A percentile compares a stretch with the other conserved stretches of the same genome.
These are phyloP conservation scores for Suillus occidentalis DNA, from an alignment of 768 basidiomycete species.

Conservation along the genomic window DNA sequence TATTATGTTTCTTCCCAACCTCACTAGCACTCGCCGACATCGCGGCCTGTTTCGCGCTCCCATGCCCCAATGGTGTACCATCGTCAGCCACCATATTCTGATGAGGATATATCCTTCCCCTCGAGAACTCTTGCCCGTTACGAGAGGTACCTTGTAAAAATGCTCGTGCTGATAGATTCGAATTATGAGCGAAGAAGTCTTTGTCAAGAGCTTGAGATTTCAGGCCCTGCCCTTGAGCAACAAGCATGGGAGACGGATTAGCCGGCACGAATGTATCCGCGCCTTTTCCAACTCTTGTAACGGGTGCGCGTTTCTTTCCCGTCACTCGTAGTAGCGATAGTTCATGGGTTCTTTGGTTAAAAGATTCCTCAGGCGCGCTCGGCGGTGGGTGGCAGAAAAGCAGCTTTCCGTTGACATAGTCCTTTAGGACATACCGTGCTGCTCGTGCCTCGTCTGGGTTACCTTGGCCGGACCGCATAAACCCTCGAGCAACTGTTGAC, in stretches of 20 bases:
- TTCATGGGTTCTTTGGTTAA: slow-evolving; percentile 73
- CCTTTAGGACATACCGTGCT: slow-evolving; percentile 90
- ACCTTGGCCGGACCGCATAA: slow-evolving; percentile 90
- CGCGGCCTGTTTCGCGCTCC: slow-evolving; percentile 42
- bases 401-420: slow-evolving; percentile 94
- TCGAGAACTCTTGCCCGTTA: slow-evolving; percentile 59
- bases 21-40: slow-evolving; percentile 40
- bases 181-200: slow-evolving; percentile 73
- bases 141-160: slow-evolving; percentile 61
- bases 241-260: slow-evolving; percentile 26
- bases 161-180: slow-evolving; percentile 54
- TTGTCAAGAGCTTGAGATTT: slow-evolving; percentile 75
- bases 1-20: slow-evolving; percentile 80
- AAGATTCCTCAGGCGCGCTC: slow-evolving; percentile 56
- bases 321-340: slow-evolving; percentile 55
- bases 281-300: slow-evolving; percentile 79
- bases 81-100: slow-evolving; percentile 79
- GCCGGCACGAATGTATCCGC: slow-evolving; percentile 79
- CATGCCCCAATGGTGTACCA: slow-evolving; percentile 58
- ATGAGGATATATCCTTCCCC: slow-evolving; percentile 75
- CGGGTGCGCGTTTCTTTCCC: slow-evolving; percentile 88
- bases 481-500: slow-evolving; percentile 82
- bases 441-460: slow-evolving; percentile 97
- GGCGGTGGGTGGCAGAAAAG: slow-evolving; percentile 93
- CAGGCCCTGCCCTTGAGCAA: slow-evolving; percentile 35